These are phyloP conservation scores for Podaxis sp. DNA, from an alignment of 768 basidiomycete genomes.

Conservation along the genomic window DNA sequence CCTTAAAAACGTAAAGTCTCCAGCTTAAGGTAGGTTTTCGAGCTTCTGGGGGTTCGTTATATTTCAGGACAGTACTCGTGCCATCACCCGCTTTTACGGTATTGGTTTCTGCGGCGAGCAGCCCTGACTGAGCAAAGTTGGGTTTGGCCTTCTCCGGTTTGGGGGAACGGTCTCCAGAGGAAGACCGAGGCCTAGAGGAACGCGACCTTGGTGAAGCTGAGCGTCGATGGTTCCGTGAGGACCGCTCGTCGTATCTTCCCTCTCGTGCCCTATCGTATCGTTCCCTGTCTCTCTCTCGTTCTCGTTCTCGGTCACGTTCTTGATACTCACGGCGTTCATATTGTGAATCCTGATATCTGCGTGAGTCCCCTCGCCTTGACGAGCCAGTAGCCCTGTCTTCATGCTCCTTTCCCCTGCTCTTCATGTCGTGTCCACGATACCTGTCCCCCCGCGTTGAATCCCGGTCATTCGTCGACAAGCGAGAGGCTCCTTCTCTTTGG, in stretches of 20 bases:
- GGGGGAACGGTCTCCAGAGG: conserved; percentile 30
- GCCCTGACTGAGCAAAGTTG: conserved; percentile 85
- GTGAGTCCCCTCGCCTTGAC: neutral
- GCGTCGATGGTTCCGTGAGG: conserved; percentile 37
- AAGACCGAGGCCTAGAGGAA: conserved; percentile 42
- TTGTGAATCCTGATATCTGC: conserved; percentile 6
- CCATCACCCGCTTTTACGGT: conserved; percentile 77
- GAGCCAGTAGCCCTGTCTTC: neutral
- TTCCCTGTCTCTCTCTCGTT: conserved; percentile 45
- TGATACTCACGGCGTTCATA: conserved; percentile 26
- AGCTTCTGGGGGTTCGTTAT: conserved; percentile 98
- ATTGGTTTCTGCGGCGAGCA: conserved; percentile 96
- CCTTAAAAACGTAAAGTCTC: conserved; percentile 98
- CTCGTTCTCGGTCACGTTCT: conserved; percentile 40
- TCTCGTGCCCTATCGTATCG: conserved; percentile 35
- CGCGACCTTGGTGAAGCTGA: conserved; percentile 65
- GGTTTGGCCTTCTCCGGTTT: conserved; percentile 67
- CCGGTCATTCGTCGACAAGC: neutral
- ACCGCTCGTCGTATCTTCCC: conserved; percentile 27
- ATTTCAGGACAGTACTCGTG: conserved; percentile 85
- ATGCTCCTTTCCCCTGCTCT: conserved; percentile 7
- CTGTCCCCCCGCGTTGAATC: neutral
- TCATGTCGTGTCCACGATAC: neutral
- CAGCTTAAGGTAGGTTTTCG: conserved; percentile 87
- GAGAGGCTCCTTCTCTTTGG: neutral